Percentiles rank a stretch among this genome's conserved stretches.
Conservation (phyloP, 192 early-diverging fungal genomes). For the Coemansia aciculifera region DNA sequence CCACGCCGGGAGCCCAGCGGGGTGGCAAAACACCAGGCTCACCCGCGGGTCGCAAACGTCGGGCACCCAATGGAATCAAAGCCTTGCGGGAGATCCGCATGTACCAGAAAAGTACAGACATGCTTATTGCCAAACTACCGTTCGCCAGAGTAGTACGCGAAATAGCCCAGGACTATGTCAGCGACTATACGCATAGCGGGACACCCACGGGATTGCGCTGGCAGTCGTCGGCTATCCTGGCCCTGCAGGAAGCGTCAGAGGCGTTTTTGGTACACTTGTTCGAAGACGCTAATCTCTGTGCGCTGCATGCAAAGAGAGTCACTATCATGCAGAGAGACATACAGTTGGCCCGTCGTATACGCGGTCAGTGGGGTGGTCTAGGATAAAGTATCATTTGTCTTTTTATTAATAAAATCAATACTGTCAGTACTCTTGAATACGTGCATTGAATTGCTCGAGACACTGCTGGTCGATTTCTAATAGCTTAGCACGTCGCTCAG, state of each 20-base stretch:
- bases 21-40: neutral
- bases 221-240: conserved; percentile 75
- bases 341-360: conserved; percentile 83
- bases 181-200: conserved; percentile 44
- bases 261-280: conserved; percentile 82
- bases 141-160: conserved; percentile 81
- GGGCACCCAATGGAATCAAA: conserved; percentile 61
- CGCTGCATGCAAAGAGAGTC: conserved; percentile 92
- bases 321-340: conserved; percentile 93
- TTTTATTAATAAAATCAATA: neutral
- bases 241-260: conserved; percentile 79
- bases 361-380: conserved; percentile 80
- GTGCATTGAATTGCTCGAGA: conserved; percentile 33
- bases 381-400: conserved; percentile 24
- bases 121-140: conserved; percentile 82
- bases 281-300: conserved; percentile 91
- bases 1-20: conserved; percentile 18
- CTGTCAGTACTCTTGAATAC: conserved; percentile 11
- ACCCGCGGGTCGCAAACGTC: conserved; percentile 30
- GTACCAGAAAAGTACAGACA: conserved; percentile 79
- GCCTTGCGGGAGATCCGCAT: conserved; percentile 83
- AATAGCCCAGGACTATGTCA: conserved; percentile 59
- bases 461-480: conserved; percentile 30
- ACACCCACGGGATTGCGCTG: conserved; percentile 59
- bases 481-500: conserved; percentile 33